Evolutionary conservation across 2,329 filamentous ascomycete species (phyloP), one percentile per base, ranked within the genome.

Genomic region (Fusarium acutatum): DNA sequence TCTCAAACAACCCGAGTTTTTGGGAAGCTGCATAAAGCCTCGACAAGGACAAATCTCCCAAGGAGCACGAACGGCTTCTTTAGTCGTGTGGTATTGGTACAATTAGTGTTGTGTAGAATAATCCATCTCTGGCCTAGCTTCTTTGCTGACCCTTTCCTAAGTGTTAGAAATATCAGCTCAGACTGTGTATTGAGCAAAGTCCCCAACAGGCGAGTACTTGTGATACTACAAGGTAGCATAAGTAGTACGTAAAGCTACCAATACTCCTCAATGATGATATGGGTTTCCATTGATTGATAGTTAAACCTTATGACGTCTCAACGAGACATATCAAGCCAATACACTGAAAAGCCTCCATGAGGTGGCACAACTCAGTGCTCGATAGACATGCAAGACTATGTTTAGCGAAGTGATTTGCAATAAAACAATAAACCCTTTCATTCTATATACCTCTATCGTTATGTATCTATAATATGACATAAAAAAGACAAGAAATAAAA

Each of bases 1-100:
- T 24, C n/a, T 6, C 3, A 24, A 12, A 5, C 4, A 30, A 47
- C 13, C 5, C 26, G 7, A 11, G 26, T 2, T 30, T 47, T 22
- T 11, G 26, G 26, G 14, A 22, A 15, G 13, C 20, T 30, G 20
- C 10, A 30, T 47, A 17, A 22, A 30, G 4, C 14, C 4, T 30
- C 26, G 6, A 22, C 8, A 30, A 30, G 20, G 4, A n/a, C 9
- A 30, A 17, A 30, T 15, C 7, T 8, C 3, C 6, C 13, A 7
- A 7, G 3, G 3, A 10, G 6, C 15, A 13, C 24, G 7, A 26
- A 7, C 14, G 10, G 3, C 20, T 5, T 30, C 12, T 4, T 4
- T 22, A 22, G 13, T 17, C 4, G 13, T 47, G 44, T 28, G 7
- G 13, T 4, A 15, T 28, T 28, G 9, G 15, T 15, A 28, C 4